A percentile compares a stretch with the other conserved stretches of the same genome.
phyloP scores from a whole-genome alignment of 805 yeast species.

The Danielia reshetovae region DNA sequence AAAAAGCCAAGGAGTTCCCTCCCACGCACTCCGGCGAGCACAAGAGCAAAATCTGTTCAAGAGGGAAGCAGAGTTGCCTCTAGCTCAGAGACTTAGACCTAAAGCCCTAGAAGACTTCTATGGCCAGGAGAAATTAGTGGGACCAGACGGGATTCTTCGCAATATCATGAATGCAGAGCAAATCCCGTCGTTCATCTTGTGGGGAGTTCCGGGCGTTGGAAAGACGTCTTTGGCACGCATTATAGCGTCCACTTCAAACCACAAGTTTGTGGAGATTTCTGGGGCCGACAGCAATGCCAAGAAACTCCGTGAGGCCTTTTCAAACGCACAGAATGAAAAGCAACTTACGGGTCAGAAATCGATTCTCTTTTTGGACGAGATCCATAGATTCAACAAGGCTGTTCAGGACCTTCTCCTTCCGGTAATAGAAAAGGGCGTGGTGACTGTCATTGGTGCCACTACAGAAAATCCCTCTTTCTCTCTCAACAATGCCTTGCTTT shows the following conservation, averaged over 20 bases:
- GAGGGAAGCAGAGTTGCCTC: conserved; percentile 25
- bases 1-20: background rate
- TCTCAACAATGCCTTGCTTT: conserved; percentile 38
- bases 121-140: conserved; percentile 42
- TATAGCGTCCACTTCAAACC: conserved; percentile 27
- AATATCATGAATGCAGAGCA: conserved; percentile 30
- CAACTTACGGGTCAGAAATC: conserved; percentile 30
- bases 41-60: conserved; percentile 12
- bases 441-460: conserved; percentile 42
- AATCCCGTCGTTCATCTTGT: conserved; percentile 38
- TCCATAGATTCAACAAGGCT: conserved; percentile 41
- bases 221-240: conserved; percentile 42
- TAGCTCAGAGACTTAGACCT: conserved; percentile 41
- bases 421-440: conserved; percentile 36
- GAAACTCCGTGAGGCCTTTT: conserved; percentile 32
- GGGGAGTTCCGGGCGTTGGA: conserved; percentile 46
- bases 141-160: conserved; percentile 32
- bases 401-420: conserved; percentile 42
- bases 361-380: conserved; percentile 38
- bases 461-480: conserved; percentile 63
- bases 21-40: background rate
- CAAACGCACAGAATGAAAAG: conserved; percentile 34
- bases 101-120: conserved; percentile 32
- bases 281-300: conserved; percentile 38
- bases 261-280: conserved; percentile 36